Evolutionary conservation across 768 basidiomycete species (phyloP).

Genomic region (Paxillus ammoniavirescens): DNA sequence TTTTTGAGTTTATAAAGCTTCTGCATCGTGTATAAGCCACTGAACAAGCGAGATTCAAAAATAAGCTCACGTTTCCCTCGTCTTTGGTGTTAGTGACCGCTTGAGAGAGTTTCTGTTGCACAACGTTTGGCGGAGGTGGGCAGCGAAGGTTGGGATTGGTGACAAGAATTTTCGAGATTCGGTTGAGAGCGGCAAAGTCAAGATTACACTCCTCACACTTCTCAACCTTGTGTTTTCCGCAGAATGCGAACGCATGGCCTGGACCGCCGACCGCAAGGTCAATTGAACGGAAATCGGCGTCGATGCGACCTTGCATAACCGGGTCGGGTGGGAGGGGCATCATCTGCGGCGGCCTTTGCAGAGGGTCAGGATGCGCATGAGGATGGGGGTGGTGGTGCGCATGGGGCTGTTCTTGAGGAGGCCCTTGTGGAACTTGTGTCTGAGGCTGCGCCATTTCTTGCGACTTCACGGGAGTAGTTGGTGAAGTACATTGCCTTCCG

Average conservation of each 20-base stretch:
- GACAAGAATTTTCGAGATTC: conserved; percentile 67
- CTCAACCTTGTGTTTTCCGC: conserved; percentile 65
- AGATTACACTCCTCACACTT: conserved; percentile 71
- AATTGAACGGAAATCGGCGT: conserved; percentile 64
- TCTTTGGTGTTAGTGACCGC: conserved; percentile 82
- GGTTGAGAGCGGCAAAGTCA: conserved; percentile 76
- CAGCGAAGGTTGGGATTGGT: conserved; percentile 70
- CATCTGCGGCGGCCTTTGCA: conserved; percentile 41
- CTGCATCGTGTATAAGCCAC: conserved; percentile 39
- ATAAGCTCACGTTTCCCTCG: conserved; percentile 82
- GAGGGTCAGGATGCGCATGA: conserved; percentile 33
- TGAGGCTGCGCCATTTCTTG: conserved; percentile 61
- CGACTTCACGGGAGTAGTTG: background rate
- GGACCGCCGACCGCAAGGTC: conserved; percentile 51
- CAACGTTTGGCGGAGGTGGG: conserved; percentile 76
- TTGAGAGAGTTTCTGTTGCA: conserved; percentile 72
- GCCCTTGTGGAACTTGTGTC: conserved; percentile 53
- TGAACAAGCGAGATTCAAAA: background rate
- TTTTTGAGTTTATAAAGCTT: conserved; percentile 74
- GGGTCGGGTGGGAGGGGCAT: conserved; percentile 59
- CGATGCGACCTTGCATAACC: conserved; percentile 71
- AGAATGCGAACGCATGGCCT: conserved; percentile 57
- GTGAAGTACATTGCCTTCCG: background rate
- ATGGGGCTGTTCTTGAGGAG: conserved; percentile 18
- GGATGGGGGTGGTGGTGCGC: conserved; percentile 50